These are phyloP conservation scores for Aspergillus carlsbadensis DNA, from an alignment of 495 filamentous ascomycete genomes.

Conservation along the genomic window DNA sequence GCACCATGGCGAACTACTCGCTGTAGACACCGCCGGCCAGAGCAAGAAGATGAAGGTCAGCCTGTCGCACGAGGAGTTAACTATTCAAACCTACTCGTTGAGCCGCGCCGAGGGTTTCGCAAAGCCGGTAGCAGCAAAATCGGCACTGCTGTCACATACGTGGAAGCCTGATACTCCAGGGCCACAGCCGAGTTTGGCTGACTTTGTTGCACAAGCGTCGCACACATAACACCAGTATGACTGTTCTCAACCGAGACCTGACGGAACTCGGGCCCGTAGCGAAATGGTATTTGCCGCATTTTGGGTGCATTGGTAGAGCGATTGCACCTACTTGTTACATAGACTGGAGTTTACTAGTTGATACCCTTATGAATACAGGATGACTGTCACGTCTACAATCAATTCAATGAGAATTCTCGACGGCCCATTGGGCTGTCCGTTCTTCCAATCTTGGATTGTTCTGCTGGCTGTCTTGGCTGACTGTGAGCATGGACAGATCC, in stretches of 20 bases:
- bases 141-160: slow-evolving; percentile 17
- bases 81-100: slow-evolving; percentile 25
- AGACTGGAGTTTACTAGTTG: background rate
- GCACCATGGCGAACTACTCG: slow-evolving; percentile 42
- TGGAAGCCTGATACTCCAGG: slow-evolving; percentile 25
- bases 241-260: too few relatives aligned
- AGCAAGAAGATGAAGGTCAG: slow-evolving; percentile 39
- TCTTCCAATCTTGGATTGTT: too few relatives aligned
- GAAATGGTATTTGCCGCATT: too few relatives aligned
- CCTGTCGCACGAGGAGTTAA: slow-evolving; percentile 34
- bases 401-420: too few relatives aligned
- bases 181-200: slow-evolving; percentile 26
- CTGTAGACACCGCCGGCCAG: slow-evolving; percentile 19
- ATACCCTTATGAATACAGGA: background rate
- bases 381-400: too few relatives aligned
- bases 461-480: too few relatives aligned
- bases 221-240: background rate
- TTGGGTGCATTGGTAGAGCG: too few relatives aligned
- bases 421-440: too few relatives aligned
- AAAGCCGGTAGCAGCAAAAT: slow-evolving; percentile 1
- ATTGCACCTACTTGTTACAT: background rate
- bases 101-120: slow-evolving; percentile 22
- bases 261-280: too few relatives aligned
- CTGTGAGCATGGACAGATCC: too few relatives aligned
- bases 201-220: slow-evolving; percentile 32